Base-by-base conservation (phyloP, 441 rosid species). In the Kokia cookei region DNA sequence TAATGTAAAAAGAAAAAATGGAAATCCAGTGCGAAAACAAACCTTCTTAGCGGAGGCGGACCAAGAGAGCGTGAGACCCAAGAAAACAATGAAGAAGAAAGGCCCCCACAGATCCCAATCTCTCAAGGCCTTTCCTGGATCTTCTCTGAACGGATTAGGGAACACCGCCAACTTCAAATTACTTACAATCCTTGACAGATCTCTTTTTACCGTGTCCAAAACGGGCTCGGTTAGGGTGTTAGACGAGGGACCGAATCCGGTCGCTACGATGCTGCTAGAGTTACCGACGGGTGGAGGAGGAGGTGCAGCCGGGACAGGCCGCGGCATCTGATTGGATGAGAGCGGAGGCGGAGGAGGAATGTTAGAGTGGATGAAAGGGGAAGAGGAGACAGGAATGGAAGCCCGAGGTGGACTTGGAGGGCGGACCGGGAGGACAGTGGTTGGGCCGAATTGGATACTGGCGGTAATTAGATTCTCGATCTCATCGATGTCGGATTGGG, bases 51-150 rank as follows among this genome's bases (percentile, higher is more conserved):
- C 93, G 0, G 97, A 92, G 43, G 97, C 97, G 54, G 97, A 94
- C 96, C 96, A 96, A 0, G 99, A 96, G 19, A 96, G 97, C 63
- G 86, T 75, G 58, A 96, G 98, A 0, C 98, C 98, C 71, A 92
- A 76, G 76, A 93, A 93, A 37, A 96, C 98, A 32, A 96, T 91
- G 73, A 93, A 93, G 90, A 96, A 96, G 78, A 93, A 93, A 0
- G 97, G 99, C 0, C 99, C 97, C 97, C 99, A 93, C 0, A 96
- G 90, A 90, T 93, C 99, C 99, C 98, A 96, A 85, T 96, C 98
- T 76, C 97, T 82, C 75, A 93, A 80, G 1, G 97, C 98, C 84
- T 92, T 92, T 22, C 97, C 97, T 0, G 98, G 98, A 85, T 96
- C 97, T 26, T 95, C 98, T 15, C 97, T 86, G 58, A 78, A 88